These are phyloP conservation scores for Phaeosphaeria sp. DNA, from an alignment of 2,329 filamentous ascomycete species.

Conservation along the genomic window DNA sequence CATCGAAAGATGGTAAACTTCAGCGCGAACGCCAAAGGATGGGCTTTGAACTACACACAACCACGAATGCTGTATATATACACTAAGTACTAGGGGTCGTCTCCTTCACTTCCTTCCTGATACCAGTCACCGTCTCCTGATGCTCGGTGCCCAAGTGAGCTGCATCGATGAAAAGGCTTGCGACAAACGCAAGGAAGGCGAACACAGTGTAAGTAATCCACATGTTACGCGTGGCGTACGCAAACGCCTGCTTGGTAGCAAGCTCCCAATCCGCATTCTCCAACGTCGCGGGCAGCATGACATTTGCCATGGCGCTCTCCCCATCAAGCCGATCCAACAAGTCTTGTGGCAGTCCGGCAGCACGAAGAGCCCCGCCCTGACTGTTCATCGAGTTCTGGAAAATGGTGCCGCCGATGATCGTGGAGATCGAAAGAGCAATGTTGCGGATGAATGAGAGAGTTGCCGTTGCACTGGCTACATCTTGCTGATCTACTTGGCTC, in stretches of 20 bases:
- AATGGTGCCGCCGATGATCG: constrained; percentile 59
- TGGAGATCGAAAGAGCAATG: constrained; percentile 55
- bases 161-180: constrained; percentile 48
- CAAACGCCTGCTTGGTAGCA: constrained; percentile 52
- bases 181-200: constrained; percentile 46
- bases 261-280: constrained; percentile 52
- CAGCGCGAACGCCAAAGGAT: not conserved
- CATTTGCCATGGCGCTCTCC: constrained; percentile 65
- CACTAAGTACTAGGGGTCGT: not conserved
- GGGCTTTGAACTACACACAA: not conserved
- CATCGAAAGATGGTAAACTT: not conserved
- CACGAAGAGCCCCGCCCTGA: constrained; percentile 55
- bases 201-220: constrained; percentile 57
- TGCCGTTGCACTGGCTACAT: constrained; percentile 60
- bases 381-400: constrained; percentile 67
- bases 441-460: constrained; percentile 58
- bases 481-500: constrained; percentile 57
- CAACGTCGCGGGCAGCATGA: constrained; percentile 61
- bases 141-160: constrained; percentile 53
- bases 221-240: constrained; percentile 54
- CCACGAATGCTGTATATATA: not conserved
- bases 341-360: constrained; percentile 57
- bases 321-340: constrained; percentile 62
- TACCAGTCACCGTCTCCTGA: constrained; percentile 56
- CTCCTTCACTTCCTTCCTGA: constrained; percentile 39